These are phyloP conservation scores for Lagenaria siceraria DNA, from an alignment of 306 rosid species.

Conservation along the genomic window DNA sequence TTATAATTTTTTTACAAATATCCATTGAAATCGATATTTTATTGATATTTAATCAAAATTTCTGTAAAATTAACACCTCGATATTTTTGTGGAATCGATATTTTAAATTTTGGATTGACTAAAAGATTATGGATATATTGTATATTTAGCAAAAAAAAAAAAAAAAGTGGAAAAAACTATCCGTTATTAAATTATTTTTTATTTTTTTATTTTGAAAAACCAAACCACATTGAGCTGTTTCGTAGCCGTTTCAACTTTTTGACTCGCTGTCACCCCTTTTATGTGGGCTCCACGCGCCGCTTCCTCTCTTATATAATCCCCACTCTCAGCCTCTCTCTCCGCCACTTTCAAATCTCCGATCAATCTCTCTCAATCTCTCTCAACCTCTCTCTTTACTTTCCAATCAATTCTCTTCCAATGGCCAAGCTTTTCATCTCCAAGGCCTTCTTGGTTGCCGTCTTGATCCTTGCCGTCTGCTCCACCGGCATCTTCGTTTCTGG, in stretches of 20 bases:
- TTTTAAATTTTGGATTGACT: too few relatives aligned
- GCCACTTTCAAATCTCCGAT: neutral
- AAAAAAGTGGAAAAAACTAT: neutral
- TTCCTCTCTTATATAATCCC: neutral
- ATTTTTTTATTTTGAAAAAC: neutral
- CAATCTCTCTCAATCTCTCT: neutral
- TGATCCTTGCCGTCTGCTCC: neutral
- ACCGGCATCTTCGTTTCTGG: neutral
- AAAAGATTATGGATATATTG: too few relatives aligned
- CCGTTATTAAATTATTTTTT: neutral
- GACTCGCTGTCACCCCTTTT: neutral
- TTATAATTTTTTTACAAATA: too few relatives aligned
- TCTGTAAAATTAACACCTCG: too few relatives aligned
- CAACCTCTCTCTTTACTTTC: neutral
- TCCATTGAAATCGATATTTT: too few relatives aligned
- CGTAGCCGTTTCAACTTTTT: slow-evolving; percentile 13
- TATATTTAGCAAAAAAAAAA: neutral
- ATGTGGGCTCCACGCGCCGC: slow-evolving; percentile 11
- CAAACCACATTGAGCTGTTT: neutral
- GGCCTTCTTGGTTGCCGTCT: neutral
- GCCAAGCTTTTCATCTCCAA: slow-evolving; percentile 2
- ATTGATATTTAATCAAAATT: too few relatives aligned
- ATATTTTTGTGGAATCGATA: too few relatives aligned
- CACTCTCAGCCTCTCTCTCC: neutral
- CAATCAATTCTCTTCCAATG: neutral